Base-by-base conservation (phyloP, 257 asterid genomes). In the Petunia secreta region DNA sequence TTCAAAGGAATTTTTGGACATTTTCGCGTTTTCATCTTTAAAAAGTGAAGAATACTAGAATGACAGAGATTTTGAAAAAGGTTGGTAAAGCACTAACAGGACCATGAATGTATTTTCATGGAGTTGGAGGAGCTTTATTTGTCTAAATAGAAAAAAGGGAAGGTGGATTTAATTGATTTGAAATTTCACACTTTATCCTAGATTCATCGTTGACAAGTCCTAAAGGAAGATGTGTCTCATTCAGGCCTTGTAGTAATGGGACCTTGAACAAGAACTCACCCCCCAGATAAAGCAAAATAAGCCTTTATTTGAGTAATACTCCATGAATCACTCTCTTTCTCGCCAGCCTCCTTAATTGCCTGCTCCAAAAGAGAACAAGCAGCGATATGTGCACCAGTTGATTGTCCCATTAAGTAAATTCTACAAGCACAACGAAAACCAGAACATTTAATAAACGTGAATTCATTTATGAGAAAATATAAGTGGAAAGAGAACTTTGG, bases 381-480 rank as follows among this genome's bases (percentile, higher is more conserved):
- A 85, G 91, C 95, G 77, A 92, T 93, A 80, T 93, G 98, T 1
- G 97, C 99, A 80, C 99, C 98, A 81, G 99, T 98, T 40, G 99
- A 95, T 84, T 95, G 99, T 25, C 99, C 98, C 99, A 95, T 93
- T 55, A 93, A 88, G 83, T 90, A 95, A 55, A 95, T 84, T 82
- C 99, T 93, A 81, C 71, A 52, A 66, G 84, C 16, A 3, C 15
- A 62, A 62, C 3, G 6, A 34, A 25, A 80, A 53, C 64, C 10
- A 58, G 8, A 63, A 64, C 78, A 41, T 59, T 75, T 68, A 74
- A 78, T 39, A 75, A 50, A 67, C 73, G 7, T 39, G 64, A 50
- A 58, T 79, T 9, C 0, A 62, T 34, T 62, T 40, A 3, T 62
- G 66, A 62, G 41, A 34, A 62, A 62, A 62, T 34, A 6, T 2